These are phyloP conservation scores for Phlebiopsis flavidoalba DNA, from an alignment of 768 basidiomycete genomes.

Conservation along the genomic window DNA sequence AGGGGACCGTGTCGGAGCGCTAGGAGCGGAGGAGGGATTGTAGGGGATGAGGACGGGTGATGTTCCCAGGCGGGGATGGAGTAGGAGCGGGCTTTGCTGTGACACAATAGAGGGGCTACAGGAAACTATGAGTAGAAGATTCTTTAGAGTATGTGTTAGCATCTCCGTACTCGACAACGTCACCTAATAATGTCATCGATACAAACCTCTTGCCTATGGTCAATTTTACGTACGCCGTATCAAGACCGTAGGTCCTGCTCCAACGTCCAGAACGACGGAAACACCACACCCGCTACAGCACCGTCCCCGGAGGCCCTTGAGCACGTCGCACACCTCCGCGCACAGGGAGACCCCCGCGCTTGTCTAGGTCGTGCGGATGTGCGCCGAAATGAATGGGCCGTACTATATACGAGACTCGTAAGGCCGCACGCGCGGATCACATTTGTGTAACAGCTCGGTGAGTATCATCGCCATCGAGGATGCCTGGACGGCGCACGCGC, in stretches of 20 bases:
- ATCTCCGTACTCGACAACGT: no score
- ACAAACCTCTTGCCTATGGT: background rate
- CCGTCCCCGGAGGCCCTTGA: slow-evolving; percentile 6
- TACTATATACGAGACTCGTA: slow-evolving; percentile 11
- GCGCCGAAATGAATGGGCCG: slow-evolving; percentile 13
- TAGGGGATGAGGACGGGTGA: background rate
- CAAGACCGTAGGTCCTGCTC: slow-evolving; percentile 4
- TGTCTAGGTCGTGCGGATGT: slow-evolving; percentile 6
- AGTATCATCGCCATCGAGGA: slow-evolving; percentile 10
- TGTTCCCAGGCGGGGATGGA: background rate
- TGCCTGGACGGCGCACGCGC: slow-evolving; percentile 12
- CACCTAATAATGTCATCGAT: no score
- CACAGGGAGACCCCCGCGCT: background rate
- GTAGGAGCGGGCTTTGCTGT: background rate
- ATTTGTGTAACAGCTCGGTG: slow-evolving; percentile 9
- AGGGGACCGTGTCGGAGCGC: background rate
- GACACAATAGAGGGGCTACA: no score
- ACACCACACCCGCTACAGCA: slow-evolving; percentile 15
- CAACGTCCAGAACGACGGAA: slow-evolving; percentile 13
- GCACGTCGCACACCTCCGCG: background rate
- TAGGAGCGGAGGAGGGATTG: background rate
- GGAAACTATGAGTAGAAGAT: no score
- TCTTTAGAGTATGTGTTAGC: no score
- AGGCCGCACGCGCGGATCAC: slow-evolving; percentile 9
- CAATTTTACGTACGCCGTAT: slow-evolving; percentile 2